Conservation (phyloP, 2,329 filamentous ascomycete species). For the Alternaria burnsii region DNA sequence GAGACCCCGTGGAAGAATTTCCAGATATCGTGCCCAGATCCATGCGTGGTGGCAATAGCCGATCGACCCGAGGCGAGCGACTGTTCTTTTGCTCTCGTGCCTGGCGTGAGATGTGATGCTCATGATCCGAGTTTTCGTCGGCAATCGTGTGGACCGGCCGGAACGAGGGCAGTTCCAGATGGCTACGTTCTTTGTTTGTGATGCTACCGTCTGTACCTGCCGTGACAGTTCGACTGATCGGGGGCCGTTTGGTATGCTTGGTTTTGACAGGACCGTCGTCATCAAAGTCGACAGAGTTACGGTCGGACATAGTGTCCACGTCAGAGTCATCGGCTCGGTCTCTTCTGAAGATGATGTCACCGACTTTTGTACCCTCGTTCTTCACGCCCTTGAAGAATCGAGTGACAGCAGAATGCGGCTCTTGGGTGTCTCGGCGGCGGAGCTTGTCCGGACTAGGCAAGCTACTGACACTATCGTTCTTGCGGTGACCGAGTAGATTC, state of each 20-base stretch:
- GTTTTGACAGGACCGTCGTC: slow-evolving; percentile 31
- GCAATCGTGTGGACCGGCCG: slow-evolving; percentile 39
- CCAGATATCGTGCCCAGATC: slow-evolving; percentile 50
- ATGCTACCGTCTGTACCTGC: slow-evolving; percentile 32
- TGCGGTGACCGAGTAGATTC: slow-evolving; percentile 45
- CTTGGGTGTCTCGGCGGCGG: slow-evolving; percentile 51
- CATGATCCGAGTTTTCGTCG: slow-evolving; percentile 31
- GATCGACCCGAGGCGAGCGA: slow-evolving; percentile 55
- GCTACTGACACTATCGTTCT: slow-evolving; percentile 50
- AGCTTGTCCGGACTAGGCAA: slow-evolving; percentile 40
- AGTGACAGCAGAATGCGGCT: slow-evolving; percentile 65
- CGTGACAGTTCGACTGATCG: slow-evolving; percentile 45
- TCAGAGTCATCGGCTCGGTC: slow-evolving; percentile 59
- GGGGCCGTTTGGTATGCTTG: slow-evolving; percentile 26
- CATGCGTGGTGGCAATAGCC: slow-evolving; percentile 60
- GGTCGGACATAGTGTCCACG: slow-evolving; percentile 56
- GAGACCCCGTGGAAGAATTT: slow-evolving; percentile 29
- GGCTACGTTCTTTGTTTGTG: slow-evolving; percentile 36
- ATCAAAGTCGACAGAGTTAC: slow-evolving; percentile 51
- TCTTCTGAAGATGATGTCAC: slow-evolving; percentile 67
- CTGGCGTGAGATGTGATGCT: slow-evolving; percentile 55
- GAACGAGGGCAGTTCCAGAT: slow-evolving; percentile 49
- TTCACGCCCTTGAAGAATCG: slow-evolving; percentile 81
- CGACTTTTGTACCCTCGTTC: slow-evolving; percentile 69
- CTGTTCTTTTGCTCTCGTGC: slow-evolving; percentile 48